Conservation (phyloP, 768 basidiomycete species). For the Russula lepida region DNA sequence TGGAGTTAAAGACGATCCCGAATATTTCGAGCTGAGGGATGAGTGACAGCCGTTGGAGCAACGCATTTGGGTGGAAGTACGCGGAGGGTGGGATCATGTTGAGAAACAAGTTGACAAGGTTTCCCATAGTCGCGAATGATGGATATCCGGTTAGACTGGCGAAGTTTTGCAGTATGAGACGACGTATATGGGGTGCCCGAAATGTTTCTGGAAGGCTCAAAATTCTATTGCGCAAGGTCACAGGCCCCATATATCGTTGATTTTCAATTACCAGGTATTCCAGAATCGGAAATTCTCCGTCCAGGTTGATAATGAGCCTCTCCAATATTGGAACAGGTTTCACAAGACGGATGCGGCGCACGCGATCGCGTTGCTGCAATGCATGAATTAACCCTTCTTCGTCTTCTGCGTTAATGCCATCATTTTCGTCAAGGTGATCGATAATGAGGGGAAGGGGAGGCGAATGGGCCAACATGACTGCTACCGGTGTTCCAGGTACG, state of each 20-base stretch:
- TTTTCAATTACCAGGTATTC: neutral
- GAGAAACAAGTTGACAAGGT: neutral
- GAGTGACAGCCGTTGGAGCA: neutral
- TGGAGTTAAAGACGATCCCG: no score
- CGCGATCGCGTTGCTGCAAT: neutral
- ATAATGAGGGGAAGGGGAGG: neutral
- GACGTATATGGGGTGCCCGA: neutral
- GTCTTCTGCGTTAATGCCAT: neutral
- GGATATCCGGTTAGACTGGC: neutral
- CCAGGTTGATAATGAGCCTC: neutral
- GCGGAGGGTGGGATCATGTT: neutral
- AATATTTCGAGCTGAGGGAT: neutral
- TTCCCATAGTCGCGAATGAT: neutral
- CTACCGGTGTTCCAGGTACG: neutral
- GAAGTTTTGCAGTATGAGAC: neutral
- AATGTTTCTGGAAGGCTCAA: neutral
- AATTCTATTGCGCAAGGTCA: neutral
- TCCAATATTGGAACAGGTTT: neutral
- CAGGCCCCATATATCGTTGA: neutral
- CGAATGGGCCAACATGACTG: neutral
- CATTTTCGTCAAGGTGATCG: neutral
- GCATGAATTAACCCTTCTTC: neutral
- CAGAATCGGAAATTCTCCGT: neutral
- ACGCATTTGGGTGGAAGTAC: neutral
- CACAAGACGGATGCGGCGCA: neutral